Evolutionary conservation across 768 basidiomycete genomes (phyloP), one percentile per base, ranked within the genome.

Genomic region (Tylopilus balloui): DNA sequence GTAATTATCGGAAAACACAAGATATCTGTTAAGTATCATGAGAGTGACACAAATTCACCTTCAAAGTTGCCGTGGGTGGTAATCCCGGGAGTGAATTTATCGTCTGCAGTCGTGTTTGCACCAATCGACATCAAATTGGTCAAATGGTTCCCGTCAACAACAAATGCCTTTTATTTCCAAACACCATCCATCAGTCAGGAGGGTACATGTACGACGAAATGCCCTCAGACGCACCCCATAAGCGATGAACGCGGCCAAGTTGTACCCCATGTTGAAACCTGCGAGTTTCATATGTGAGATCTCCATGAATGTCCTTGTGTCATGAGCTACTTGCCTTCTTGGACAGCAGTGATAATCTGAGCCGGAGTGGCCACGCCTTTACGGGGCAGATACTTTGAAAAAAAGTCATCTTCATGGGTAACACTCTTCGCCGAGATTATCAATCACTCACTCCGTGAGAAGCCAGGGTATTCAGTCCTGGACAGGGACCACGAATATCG

Each of bases 51-150:
- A 36, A 39, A 6, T 3, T 37, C 28, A 48, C 62, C 62, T 54
- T 63, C 62, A 37, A 61, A 58, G 25, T 58, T 64, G 3, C 62
- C 53, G 15, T 64, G 61, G 27, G 50, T 53, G 29, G 50, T 64
- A 0, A 62, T 45, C 17, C 62, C 62, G 0, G 59, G 59, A 28
- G 52, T 52, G 41, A 53, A 28, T 24, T 50, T 17, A 37, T 15
- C 27, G 0, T 53, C 25, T 11, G 42, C 50, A 8, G 62, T 62
- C 11, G 51, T 47, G 15, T 62, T 62, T 42, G 53, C 53, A 39
- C 59, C 61, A n/a, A 62, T 62, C 38, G 47, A 51, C 61, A 62
- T 62, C 53, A 63, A 49, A 23, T 62, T 62, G 14, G 61, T 62
- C 50, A 62, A 39, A 19, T 61, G 61, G n/a, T 64, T 62, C 3